These are phyloP conservation scores for Cystobasidium ongulense DNA, from an alignment of 768 basidiomycete genomes.

Conservation along the genomic window DNA sequence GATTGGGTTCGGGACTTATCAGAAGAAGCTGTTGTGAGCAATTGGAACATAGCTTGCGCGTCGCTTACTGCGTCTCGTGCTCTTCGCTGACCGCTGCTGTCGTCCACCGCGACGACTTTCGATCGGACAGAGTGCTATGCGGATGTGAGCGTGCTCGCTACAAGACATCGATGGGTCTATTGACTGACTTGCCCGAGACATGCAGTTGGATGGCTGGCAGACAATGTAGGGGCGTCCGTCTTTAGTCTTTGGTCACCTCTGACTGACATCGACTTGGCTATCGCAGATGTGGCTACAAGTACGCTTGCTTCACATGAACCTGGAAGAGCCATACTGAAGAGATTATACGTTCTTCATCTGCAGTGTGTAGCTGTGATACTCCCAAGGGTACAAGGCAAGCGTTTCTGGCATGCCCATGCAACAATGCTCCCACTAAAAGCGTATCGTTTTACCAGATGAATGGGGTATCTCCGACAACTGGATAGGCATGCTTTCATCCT, in stretches of 20 bases:
- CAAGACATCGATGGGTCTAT: not conserved
- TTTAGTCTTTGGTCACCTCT: too few species aligned
- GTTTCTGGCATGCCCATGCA: not conserved
- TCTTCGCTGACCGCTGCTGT: not conserved
- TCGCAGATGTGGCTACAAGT: slow-evolving; percentile 96
- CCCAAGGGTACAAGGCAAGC: slow-evolving; percentile 68
- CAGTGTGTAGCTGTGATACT: slow-evolving; percentile 67
- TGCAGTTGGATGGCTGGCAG: slow-evolving; percentile 74
- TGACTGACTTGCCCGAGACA: slow-evolving; percentile 16
- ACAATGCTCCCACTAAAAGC: not conserved
- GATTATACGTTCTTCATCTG: not conserved
- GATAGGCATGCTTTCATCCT: slow-evolving; percentile 74
- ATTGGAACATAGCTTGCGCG: not conserved
- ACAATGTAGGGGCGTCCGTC: slow-evolving; percentile 62
- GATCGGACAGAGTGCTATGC: slow-evolving; percentile 57
- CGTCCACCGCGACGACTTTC: slow-evolving; percentile 46
- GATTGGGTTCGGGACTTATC: slow-evolving; percentile 51
- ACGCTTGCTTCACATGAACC: slow-evolving; percentile 4
- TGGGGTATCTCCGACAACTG: slow-evolving; percentile 65
- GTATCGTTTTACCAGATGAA: slow-evolving; percentile 51
- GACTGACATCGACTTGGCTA: too few species aligned
- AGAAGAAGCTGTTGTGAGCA: slow-evolving; percentile 52
- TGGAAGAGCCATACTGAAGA: not conserved
- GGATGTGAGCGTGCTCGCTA: slow-evolving; percentile 57
- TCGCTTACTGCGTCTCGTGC: not conserved